Evolutionary conservation across 2,329 filamentous ascomycete genomes (phyloP), one percentile per base, ranked within the genome.

Genomic region (Penicillium sp.): DNA sequence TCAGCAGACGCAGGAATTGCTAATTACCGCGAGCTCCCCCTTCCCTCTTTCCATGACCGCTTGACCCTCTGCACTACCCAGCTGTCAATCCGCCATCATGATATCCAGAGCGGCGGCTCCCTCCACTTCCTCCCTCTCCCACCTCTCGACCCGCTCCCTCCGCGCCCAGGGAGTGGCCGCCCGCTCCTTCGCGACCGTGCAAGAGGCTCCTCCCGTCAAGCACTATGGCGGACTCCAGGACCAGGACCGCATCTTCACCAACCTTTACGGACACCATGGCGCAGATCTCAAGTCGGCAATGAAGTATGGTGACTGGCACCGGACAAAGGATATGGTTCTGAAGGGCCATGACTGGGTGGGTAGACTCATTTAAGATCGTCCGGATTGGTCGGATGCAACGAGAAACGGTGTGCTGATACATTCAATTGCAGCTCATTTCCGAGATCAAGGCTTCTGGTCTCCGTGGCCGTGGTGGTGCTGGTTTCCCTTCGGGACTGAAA

Each of bases 221-320:
- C 87, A 85, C 65, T 90, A 96, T 78, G 92, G 95, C 70, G 92
- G 91, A 57, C 84, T 99, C 68, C 90, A 87, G 80, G 95, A 99
- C 76, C 92, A 98, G 81, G 95, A 99, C 81, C 88, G 95, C 71
- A 99, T 99, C 79, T 99, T 99, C 81, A 93, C 96, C 82, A 99
- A 99, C 81, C 84, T 99, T 58, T 99, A 99, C 81, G 88, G 91
- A 71, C 91, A 95, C 74, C 91, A 91, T 80, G 92, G 91, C 52
- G 85, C 92, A 62, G 93, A 97, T 76, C 81, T 99, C 68, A 93
- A 95, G 82, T 91, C 87, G 73, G 93, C 95, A 53, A 93, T 91
- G 88, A 96, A 96, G 81, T 96, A 96, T 84, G 95, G 95, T 68
- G 95, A 98, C 78, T 99, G 95, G 95, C 87, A 99, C 82, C 96